Conservation (phyloP, 2,329 filamentous ascomycete genomes). For the Ophiostoma piceae region DNA sequence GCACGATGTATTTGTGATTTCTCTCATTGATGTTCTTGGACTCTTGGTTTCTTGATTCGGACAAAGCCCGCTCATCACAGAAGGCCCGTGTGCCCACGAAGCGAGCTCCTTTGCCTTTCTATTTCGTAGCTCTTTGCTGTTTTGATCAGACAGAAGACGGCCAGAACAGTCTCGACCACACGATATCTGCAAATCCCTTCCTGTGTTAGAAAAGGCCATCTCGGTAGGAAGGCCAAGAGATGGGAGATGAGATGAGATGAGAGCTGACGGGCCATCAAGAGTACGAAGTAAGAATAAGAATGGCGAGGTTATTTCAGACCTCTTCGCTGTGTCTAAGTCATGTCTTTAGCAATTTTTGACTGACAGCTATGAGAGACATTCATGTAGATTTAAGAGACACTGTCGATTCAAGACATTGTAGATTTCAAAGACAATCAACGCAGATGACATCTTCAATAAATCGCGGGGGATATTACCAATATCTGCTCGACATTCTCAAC, state of each 20-base stretch:
- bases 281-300: background rate
- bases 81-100: background rate
- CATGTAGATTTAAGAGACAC: background rate
- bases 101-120: background rate
- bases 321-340: background rate
- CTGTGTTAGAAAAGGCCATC: background rate
- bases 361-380: background rate
- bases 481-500: background rate
- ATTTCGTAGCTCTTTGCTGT: background rate
- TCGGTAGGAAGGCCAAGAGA: background rate
- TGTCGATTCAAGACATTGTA: background rate
- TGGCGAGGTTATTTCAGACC: background rate
- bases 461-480: background rate
- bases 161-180: background rate
- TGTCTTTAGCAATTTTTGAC: background rate
- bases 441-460: background rate
- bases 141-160: background rate
- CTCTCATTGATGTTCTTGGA: background rate
- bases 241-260: background rate
- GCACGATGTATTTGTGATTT: background rate
- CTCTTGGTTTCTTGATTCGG: background rate
- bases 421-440: background rate
- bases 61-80: conserved; percentile 1
- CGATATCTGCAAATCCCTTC: background rate
- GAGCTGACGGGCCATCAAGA: background rate